A percentile compares a stretch with the other conserved stretches of the same genome.
These are phyloP conservation scores for Datura wrightii DNA, from an alignment of 257 asterid species.

Conservation along the genomic window DNA sequence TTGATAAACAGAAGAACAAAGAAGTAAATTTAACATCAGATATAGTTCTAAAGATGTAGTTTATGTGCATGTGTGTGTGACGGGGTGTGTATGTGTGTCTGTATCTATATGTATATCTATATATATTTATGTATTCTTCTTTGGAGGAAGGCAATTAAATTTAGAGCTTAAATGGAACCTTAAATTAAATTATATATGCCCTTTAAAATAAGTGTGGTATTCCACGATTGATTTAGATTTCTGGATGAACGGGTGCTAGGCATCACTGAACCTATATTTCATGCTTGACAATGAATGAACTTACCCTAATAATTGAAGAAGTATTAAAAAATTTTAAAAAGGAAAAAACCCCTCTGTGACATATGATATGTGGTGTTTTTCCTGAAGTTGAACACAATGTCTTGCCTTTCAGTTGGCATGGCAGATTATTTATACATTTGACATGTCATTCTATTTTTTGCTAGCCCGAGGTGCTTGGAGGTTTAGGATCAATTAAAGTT, in stretches of 20 bases:
- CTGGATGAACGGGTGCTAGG: conserved; percentile 3
- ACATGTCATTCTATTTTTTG: background rate
- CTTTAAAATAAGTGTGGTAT: conserved; percentile 15
- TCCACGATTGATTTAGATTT: background rate
- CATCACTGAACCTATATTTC: background rate
- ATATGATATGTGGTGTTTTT: background rate
- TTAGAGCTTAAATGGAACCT: background rate
- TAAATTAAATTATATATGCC: background rate
- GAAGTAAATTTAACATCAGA: background rate
- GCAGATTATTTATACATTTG: background rate
- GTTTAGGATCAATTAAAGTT: conserved; percentile 1
- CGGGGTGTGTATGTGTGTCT: too few relatives aligned
- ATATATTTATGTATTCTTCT: background rate
- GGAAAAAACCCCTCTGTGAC: background rate
- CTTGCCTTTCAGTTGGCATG: conserved; percentile 13
- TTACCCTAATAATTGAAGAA: background rate
- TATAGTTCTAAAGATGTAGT: background rate
- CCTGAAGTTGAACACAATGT: background rate
- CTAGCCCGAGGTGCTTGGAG: background rate
- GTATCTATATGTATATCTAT: too few relatives aligned
- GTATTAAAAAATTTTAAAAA: background rate
- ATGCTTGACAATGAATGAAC: background rate
- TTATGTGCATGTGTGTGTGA: background rate
- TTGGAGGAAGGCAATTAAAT: background rate
- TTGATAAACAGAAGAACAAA: background rate